phyloP scores from a whole-genome alignment of 2,329 filamentous ascomycete genomes.

The Fusarium lyarnte region DNA sequence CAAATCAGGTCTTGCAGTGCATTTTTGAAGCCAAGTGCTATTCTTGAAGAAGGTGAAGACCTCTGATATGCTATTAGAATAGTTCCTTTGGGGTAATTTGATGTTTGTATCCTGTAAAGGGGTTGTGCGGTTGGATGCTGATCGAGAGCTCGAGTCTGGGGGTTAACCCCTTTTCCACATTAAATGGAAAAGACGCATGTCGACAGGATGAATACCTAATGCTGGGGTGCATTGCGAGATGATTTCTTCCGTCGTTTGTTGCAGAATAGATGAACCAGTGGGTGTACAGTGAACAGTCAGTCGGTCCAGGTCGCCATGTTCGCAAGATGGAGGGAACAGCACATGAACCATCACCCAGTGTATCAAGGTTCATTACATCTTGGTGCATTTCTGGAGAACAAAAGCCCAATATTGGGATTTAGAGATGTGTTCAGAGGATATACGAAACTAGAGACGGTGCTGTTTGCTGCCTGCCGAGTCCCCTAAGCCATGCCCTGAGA shows the following conservation, averaged over 20 bases:
- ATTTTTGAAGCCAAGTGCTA: background rate
- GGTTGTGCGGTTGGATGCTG: background rate
- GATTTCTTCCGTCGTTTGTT: background rate
- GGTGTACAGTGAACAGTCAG: conserved; percentile 1
- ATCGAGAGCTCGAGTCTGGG: background rate
- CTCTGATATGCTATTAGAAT: rapidly evolving
- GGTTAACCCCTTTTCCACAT: background rate
- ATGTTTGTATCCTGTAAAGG: background rate
- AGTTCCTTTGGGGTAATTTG: background rate
- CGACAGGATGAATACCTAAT: too few species aligned
- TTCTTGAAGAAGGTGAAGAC: background rate
- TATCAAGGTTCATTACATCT: background rate
- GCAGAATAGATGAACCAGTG: background rate
- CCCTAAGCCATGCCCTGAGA: background rate
- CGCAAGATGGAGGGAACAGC: background rate
- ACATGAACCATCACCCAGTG: background rate
- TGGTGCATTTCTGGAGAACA: rapidly evolving
- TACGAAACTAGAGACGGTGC: too few species aligned
- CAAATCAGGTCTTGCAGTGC: background rate
- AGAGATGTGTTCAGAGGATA: background rate
- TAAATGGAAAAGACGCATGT: background rate
- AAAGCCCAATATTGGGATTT: background rate
- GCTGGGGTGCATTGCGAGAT: too few species aligned
- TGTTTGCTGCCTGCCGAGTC: conserved; percentile 3
- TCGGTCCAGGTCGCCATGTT: background rate